Base-by-base conservation (phyloP, 202 grass and related monocot genomes). In the Bolboschoenoplectus hybrid region DNA sequence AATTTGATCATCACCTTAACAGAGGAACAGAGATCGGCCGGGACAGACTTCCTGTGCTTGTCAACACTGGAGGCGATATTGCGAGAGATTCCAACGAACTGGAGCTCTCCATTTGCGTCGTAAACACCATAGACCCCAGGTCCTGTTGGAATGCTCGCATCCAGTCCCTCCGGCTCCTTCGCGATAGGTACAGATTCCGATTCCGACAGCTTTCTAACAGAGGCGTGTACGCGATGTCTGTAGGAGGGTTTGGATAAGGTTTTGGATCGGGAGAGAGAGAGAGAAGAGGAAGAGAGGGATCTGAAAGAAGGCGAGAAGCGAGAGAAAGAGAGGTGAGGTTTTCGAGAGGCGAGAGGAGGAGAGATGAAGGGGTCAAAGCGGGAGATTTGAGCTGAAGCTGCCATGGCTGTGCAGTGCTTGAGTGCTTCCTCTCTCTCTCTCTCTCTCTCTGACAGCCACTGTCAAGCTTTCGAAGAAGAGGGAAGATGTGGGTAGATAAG, bases 71-170 rank as follows among this genome's bases (percentile, higher is more conserved):
- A 87, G 36, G 89, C 84, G 66, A 97, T 74, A 84, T 93, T 97
- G 44, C 92, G 88, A 17, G 93, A 94, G 13, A 95, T 89, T 26
- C 93, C 93, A 13, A 98, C 50, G 83, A 95, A 98, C 90, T 95
- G 93, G 67, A 98, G 86, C 13, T 85, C 86, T 6, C 91, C 90
- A 16, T 85, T 46, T 56, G 81, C 63, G 45, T 98, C 93, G 66
- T 87, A 98, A 9, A 95, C 84, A 2, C 89, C 91, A 19, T 95
- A 98, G 32, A 95, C 91, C 11, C 91, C 93, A 3, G 96, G 76
- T 53, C 53, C 90, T 2, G 87, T 20, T 0, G 91, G 89, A n/a
- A 98, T 85, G 40, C 76, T 80, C 6, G 82, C 49, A 53, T 92
- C 44, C 26, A 86, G 60, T 57, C 90, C 62, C 55, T 75, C 58